These are phyloP conservation scores for Boletus vermiculosoides DNA, from an alignment of 768 basidiomycete genomes.

Conservation along the genomic window DNA sequence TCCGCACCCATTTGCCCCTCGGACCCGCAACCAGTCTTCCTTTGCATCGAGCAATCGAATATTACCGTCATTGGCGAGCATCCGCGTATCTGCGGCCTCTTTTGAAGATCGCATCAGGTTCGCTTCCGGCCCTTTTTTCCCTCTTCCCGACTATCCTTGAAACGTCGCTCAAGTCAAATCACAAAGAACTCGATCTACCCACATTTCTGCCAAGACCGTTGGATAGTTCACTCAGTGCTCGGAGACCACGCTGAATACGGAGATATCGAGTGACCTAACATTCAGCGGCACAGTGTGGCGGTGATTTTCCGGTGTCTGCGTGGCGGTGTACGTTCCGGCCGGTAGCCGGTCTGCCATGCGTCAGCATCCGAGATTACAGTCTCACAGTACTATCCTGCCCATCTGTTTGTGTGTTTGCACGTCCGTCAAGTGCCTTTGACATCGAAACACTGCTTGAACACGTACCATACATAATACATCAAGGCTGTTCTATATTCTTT, in stretches of 20 bases:
- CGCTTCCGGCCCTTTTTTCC: constrained; percentile 13
- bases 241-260: neutral
- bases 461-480: no score
- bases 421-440: neutral
- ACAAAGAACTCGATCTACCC: neutral
- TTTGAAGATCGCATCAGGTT: constrained; percentile 13
- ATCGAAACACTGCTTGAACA: neutral
- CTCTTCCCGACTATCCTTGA: constrained; percentile 13
- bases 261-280: neutral
- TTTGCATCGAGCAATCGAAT: constrained; percentile 6
- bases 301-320: constrained; percentile 8
- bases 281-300: constrained; percentile 7
- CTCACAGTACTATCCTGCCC: neutral
- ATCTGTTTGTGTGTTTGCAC: neutral
- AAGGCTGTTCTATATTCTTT: neutral
- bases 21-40: constrained; percentile 23
- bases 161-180: constrained; percentile 10
- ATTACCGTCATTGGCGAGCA: constrained; percentile 12
- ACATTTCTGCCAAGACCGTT: neutral
- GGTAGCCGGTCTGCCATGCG: neutral
- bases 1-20: constrained; percentile 11
- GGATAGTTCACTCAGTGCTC: neutral
- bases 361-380: neutral
- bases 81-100: neutral
- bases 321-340: constrained; percentile 12